A percentile compares a stretch with the other conserved stretches of the same genome.
Conservation (phyloP, 352 stramenopile genomes). For the Phytopythium kandeliae region DNA sequence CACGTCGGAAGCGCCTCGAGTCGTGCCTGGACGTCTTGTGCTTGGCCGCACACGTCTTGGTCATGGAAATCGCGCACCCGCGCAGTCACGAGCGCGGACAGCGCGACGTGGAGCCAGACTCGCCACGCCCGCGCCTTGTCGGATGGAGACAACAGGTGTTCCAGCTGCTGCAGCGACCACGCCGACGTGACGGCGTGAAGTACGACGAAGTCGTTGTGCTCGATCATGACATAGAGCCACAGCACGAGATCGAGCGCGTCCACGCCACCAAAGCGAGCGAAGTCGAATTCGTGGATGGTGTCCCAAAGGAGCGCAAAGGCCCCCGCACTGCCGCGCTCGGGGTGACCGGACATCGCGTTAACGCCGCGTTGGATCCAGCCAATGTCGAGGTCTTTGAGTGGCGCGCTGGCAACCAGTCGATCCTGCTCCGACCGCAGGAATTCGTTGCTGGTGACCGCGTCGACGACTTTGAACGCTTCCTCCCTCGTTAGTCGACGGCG, state of each 20-base stretch:
- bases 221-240: slow-evolving; percentile 30
- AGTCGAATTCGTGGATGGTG: slow-evolving; percentile 20
- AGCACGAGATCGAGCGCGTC: slow-evolving; percentile 24
- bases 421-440: slow-evolving; percentile 23
- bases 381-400: slow-evolving; percentile 22
- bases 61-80: slow-evolving; percentile 18
- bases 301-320: slow-evolving; percentile 24
- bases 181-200: slow-evolving; percentile 30
- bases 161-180: slow-evolving; percentile 31
- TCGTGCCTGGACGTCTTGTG: not conserved
- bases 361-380: slow-evolving; percentile 25
- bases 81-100: slow-evolving; percentile 21
- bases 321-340: slow-evolving; percentile 12
- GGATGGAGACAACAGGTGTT: slow-evolving; percentile 22
- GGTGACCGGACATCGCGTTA: slow-evolving; percentile 23
- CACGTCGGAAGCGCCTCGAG: slow-evolving; percentile 27
- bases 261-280: slow-evolving; percentile 17
- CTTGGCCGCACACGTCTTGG: slow-evolving; percentile 19
- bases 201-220: slow-evolving; percentile 34
- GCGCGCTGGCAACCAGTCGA: slow-evolving; percentile 9
- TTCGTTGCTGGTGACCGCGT: slow-evolving; percentile 13
- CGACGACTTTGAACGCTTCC: slow-evolving; percentile 17
- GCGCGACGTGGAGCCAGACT: slow-evolving; percentile 27
- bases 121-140: slow-evolving; percentile 23
- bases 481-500: slow-evolving; percentile 14